Conservation (phyloP, 2,329 filamentous ascomycete genomes). For the Aspergillus sp. region DNA sequence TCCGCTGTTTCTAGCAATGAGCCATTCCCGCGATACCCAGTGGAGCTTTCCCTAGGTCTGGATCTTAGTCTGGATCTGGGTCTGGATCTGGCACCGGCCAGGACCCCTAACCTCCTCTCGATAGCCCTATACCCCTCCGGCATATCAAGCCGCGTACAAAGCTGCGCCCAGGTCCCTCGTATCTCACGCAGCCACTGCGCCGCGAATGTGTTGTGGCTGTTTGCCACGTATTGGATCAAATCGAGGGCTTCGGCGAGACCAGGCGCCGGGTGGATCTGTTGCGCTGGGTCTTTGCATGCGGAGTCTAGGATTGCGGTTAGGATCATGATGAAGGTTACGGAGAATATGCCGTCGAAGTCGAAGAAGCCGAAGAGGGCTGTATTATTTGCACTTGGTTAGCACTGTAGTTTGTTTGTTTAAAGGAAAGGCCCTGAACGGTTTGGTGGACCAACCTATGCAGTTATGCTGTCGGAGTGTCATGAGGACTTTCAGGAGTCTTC, state of each 20-base stretch:
- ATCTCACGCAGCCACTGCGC: neutral
- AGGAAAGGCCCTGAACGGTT: too few species aligned
- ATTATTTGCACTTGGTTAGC: neutral
- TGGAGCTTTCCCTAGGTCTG: too few species aligned
- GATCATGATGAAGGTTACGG: neutral
- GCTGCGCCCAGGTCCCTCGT: neutral
- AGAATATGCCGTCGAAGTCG: neutral
- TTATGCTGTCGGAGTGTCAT: neutral
- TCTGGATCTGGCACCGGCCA: too few species aligned
- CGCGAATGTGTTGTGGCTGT: neutral
- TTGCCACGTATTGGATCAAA: neutral
- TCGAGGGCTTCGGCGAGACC: neutral
- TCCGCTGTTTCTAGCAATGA: too few species aligned
- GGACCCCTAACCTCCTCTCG: too few species aligned
- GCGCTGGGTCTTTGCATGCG: neutral
- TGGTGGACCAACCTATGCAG: neutral
- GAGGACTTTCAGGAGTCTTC: neutral
- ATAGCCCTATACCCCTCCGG: neutral
- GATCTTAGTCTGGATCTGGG: too few species aligned
- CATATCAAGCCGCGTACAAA: neutral
- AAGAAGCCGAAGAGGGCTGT: neutral
- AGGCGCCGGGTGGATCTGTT: neutral
- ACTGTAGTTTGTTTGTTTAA: neutral
- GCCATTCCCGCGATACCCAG: too few species aligned
- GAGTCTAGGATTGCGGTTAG: neutral